A percentile compares a stretch with the other conserved stretches of the same genome.
phyloP scores from a whole-genome alignment of 2,329 filamentous ascomycete species.

The Fusarium sp. region DNA sequence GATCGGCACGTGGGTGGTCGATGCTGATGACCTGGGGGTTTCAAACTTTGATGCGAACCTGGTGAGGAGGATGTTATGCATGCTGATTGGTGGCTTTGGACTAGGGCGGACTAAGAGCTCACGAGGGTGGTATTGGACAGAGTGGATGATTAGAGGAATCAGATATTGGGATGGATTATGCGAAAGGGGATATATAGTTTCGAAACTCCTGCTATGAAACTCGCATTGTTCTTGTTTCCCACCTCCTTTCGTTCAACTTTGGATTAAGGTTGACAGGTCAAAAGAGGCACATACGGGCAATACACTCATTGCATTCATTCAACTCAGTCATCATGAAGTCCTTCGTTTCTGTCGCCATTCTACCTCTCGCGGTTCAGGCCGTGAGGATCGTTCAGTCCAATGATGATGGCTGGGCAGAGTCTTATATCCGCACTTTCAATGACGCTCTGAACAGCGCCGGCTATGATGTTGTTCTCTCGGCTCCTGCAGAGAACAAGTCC shows the following conservation, averaged over 20 bases:
- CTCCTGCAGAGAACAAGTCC: slow-evolving; percentile 72
- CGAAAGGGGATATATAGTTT: slow-evolving; percentile 22
- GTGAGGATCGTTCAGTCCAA: slow-evolving; percentile 71
- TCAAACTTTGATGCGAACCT: slow-evolving; percentile 28
- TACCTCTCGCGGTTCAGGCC: slow-evolving; percentile 43
- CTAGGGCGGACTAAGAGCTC: neutral
- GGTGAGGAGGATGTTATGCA: slow-evolving; percentile 4
- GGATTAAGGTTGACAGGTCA: neutral
- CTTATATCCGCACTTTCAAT: slow-evolving; percentile 70
- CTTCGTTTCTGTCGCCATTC: slow-evolving; percentile 31
- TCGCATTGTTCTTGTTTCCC: neutral
- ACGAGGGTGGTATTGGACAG: slow-evolving; percentile 28
- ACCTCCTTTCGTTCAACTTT: neutral
- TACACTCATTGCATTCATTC: neutral
- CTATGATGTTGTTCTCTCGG: slow-evolving; percentile 71
- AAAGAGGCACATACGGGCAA: neutral
- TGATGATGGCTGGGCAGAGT: slow-evolving; percentile 79
- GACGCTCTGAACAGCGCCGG: slow-evolving; percentile 62
- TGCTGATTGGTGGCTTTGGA: neutral
- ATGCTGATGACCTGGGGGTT: slow-evolving; percentile 28
- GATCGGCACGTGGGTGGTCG: slow-evolving; percentile 35
- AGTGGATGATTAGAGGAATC: slow-evolving; percentile 28
- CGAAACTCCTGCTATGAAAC: neutral
- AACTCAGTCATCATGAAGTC: slow-evolving; percentile 43
- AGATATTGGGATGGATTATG: slow-evolving; percentile 34